Percentiles rank a stretch among this genome's conserved stretches.
phyloP scores from a whole-genome alignment of 495 filamentous ascomycete genomes.

The Penicillium samsonianum region DNA sequence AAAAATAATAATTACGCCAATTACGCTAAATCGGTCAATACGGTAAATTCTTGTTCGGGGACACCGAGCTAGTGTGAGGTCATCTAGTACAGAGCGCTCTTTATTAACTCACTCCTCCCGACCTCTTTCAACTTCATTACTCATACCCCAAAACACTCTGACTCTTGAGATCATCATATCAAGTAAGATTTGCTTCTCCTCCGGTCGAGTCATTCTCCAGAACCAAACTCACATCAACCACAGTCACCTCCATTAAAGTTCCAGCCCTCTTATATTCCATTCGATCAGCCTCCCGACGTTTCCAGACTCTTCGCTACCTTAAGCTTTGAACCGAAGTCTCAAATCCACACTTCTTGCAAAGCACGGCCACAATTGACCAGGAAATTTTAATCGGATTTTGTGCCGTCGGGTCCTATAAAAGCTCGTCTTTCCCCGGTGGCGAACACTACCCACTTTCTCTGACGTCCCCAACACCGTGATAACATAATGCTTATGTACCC shows the following conservation, averaged over 20 bases:
- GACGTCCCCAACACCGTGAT: slow-evolving; percentile 37
- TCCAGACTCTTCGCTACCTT: slow-evolving; percentile 38
- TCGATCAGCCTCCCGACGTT: slow-evolving; percentile 35
- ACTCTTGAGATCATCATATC: slow-evolving; percentile 17
- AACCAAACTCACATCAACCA: slow-evolving; percentile 22
- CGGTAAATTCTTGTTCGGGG: slow-evolving; percentile 6
- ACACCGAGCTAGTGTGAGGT: slow-evolving; percentile 12
- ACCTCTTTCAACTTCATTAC: slow-evolving; percentile 19
- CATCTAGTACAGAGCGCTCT: slow-evolving; percentile 6
- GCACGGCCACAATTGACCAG: slow-evolving; percentile 23
- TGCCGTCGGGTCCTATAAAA: slow-evolving; percentile 37
- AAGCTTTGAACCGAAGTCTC: slow-evolving; percentile 16
- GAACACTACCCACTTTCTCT: slow-evolving; percentile 31
- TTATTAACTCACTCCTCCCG: slow-evolving; percentile 21
- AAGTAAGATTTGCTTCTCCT: slow-evolving; percentile 17
- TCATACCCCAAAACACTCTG: slow-evolving; percentile 20
- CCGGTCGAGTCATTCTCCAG: slow-evolving; percentile 26
- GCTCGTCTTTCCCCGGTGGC: slow-evolving; percentile 38
- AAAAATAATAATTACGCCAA: neutral
- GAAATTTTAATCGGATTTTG: slow-evolving; percentile 32
- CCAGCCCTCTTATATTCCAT: slow-evolving; percentile 15
- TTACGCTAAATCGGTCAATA: neutral
- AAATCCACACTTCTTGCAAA: slow-evolving; percentile 6
- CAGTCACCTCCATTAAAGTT: slow-evolving; percentile 21
- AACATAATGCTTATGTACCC: slow-evolving; percentile 51